phyloP scores from a whole-genome alignment of 768 basidiomycete species.

The Suillus subaureus region DNA sequence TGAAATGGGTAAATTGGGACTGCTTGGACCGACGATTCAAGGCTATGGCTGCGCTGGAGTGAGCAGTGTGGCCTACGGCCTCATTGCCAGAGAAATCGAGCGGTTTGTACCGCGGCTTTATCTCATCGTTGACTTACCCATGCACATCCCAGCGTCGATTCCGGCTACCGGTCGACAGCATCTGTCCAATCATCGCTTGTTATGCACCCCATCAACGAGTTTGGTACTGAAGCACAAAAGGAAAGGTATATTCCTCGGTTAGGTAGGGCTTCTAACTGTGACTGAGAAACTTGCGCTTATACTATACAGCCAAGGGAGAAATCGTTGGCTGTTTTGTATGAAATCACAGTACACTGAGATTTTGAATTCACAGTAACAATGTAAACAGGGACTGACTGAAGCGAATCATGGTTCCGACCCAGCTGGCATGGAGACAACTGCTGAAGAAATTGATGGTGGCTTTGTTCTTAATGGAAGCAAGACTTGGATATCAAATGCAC shows the following conservation, averaged over 20 bases:
- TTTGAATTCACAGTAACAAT: slow-evolving; percentile 5
- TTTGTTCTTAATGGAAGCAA: slow-evolving; percentile 90
- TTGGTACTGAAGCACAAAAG: slow-evolving; percentile 88
- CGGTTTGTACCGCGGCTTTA: slow-evolving; percentile 46
- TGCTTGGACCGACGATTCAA: slow-evolving; percentile 89
- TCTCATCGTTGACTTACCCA: not conserved
- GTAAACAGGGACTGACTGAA: slow-evolving; percentile 83
- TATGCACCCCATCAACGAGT: slow-evolving; percentile 92
- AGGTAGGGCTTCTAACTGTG: slow-evolving; percentile 43
- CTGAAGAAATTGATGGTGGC: slow-evolving; percentile 82
- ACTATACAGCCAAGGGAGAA: slow-evolving; percentile 71
- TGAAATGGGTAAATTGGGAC: slow-evolving; percentile 91
- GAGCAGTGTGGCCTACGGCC: slow-evolving; percentile 89
- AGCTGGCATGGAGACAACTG: slow-evolving; percentile 95
- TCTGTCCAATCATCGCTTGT: slow-evolving; percentile 96
- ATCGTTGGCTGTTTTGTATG: slow-evolving; percentile 90
- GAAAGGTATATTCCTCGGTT: slow-evolving; percentile 87
- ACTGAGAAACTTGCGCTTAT: slow-evolving; percentile 12
- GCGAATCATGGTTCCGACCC: slow-evolving; percentile 98
- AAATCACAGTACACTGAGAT: slow-evolving; percentile 19
- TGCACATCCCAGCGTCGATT: slow-evolving; percentile 70
- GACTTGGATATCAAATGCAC: slow-evolving; percentile 97
- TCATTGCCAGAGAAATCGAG: slow-evolving; percentile 93
- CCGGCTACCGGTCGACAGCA: slow-evolving; percentile 92
- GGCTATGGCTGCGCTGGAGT: slow-evolving; percentile 95